Percentiles rank a stretch among this genome's conserved stretches.
These are phyloP conservation scores for Alternaria sp. DNA, from an alignment of 2,329 filamentous ascomycete genomes.

Conservation along the genomic window DNA sequence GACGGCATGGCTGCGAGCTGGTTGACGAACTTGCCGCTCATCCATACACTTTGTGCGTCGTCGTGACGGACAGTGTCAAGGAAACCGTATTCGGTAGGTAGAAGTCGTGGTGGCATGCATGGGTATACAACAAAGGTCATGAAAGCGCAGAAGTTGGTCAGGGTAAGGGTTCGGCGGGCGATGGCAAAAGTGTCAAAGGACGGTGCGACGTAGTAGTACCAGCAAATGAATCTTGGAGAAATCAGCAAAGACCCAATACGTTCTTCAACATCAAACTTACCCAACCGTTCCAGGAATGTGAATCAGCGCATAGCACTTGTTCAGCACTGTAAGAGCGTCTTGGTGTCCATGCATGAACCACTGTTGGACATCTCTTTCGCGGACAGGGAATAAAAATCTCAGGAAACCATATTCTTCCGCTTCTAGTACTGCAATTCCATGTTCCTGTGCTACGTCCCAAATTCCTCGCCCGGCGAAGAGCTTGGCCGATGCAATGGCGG, in stretches of 20 bases:
- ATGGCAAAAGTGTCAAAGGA: conserved; percentile 57
- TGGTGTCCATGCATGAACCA: conserved; percentile 66
- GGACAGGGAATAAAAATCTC: conserved; percentile 62
- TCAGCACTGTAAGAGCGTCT: conserved; percentile 63
- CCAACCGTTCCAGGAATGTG: conserved; percentile 69
- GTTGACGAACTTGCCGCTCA: conserved; percentile 58
- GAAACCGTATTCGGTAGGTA: conserved; percentile 57
- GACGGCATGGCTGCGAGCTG: conserved; percentile 58
- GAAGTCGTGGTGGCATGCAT: conserved; percentile 62
- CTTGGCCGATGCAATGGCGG: conserved; percentile 61
- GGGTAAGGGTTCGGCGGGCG: conserved; percentile 57
- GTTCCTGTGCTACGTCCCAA: conserved; percentile 65
- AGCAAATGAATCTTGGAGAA: conserved; percentile 65
- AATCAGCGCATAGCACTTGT: conserved; percentile 67
- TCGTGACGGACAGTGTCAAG: conserved; percentile 59
- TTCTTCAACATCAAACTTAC: conserved; percentile 46
- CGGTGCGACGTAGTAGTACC: conserved; percentile 69
- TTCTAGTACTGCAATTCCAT: conserved; percentile 64
- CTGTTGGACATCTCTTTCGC: conserved; percentile 63
- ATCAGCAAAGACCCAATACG: conserved; percentile 23
- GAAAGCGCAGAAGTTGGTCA: conserved; percentile 65
- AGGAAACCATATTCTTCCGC: conserved; percentile 63
- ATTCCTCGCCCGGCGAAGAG: conserved; percentile 64
- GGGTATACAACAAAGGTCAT: conserved; percentile 62
- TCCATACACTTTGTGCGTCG: conserved; percentile 58